Base-by-base conservation (phyloP, 2,329 filamentous ascomycete genomes). In the Aspergillus ustus region DNA sequence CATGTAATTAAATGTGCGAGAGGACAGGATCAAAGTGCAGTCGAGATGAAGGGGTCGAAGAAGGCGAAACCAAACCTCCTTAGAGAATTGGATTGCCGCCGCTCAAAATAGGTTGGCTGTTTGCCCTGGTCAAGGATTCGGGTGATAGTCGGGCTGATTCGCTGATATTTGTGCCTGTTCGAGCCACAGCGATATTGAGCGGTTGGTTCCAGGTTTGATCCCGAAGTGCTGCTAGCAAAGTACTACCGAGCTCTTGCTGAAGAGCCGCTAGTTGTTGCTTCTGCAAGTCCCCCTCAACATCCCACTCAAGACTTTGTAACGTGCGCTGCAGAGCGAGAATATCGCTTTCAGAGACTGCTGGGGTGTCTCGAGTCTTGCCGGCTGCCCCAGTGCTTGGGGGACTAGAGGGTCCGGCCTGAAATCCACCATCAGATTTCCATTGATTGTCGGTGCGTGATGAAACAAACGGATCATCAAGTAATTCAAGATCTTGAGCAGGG, bases 191-290 rank as follows among this genome's bases (percentile, higher is more conserved):
- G 52, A 76, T 64, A 31, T 72, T 69, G 34, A 69, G 71, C 44
- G 73, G 65, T 31, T 66, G 68, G 54, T 83, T 80, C 81, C 84
- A 85, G 37, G 77, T 83, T 74, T 95, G 91, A 70, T 97, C 93
- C 63, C 91, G 90, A 54, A 98, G 82, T 15, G 91, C 92, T 65
- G 89, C 93, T 44, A 99, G 84, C 85, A 96, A 99, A 43, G 89
- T 91, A 69, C 89, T 92, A 34, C 93, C 93, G 66, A 97, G 89
- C 71, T 94, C 92, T 71, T 90, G 90, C 63, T 93, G 89, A 57
- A 97, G 80, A 3, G 91, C 88, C 76, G 97, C 93, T 58, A 98
- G 90, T 76, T 95, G 95, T 74, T 91, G 91, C 60, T 91, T 88
- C 77, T 97, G 98, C 7, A 91, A 81, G 70, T 95, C 91, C 57